A percentile compares a stretch with the other conserved stretches of the same genome.
Conservation (phyloP, 192 early-diverging fungal species). For the Gaertneriomyces sp. region DNA sequence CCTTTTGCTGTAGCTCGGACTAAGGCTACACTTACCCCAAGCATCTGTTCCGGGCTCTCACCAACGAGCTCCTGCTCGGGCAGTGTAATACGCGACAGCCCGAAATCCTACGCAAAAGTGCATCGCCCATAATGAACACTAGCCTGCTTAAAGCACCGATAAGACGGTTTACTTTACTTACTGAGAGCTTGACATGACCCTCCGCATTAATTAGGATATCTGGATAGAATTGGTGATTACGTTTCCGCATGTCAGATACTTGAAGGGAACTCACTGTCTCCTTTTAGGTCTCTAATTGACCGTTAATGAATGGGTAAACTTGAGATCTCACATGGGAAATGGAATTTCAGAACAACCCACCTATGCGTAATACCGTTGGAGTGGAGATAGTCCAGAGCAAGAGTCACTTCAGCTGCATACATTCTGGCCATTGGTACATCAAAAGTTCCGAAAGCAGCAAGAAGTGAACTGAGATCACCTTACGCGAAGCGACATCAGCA, state of each 20-base stretch:
- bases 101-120: conserved; percentile 67
- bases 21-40: not conserved
- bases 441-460: conserved; percentile 73
- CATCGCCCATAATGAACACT: not conserved
- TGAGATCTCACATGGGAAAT: not conserved
- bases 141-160: not conserved
- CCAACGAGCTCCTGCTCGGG: conserved; percentile 43
- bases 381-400: conserved; percentile 91
- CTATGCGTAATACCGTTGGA: conserved; percentile 85
- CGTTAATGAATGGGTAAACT: conserved; percentile 13
- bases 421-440: conserved; percentile 77
- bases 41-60: conserved; percentile 16
- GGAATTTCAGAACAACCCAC: conserved; percentile 31
- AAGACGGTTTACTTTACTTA: conserved; percentile 12
- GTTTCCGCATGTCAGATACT: not conserved
- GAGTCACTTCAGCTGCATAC: conserved; percentile 85
- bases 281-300: conserved; percentile 43
- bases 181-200: conserved; percentile 87
- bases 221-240: conserved; percentile 21
- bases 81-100: conserved; percentile 77
- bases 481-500: conserved; percentile 5
- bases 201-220: conserved; percentile 81
- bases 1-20: not conserved
- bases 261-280: conserved; percentile 36
- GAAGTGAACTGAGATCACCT: conserved; percentile 71